Evolutionary conservation across 208 protist genomes (phyloP), one percentile per base, ranked within the genome.

Genomic region (Crithidia mellificae): DNA sequence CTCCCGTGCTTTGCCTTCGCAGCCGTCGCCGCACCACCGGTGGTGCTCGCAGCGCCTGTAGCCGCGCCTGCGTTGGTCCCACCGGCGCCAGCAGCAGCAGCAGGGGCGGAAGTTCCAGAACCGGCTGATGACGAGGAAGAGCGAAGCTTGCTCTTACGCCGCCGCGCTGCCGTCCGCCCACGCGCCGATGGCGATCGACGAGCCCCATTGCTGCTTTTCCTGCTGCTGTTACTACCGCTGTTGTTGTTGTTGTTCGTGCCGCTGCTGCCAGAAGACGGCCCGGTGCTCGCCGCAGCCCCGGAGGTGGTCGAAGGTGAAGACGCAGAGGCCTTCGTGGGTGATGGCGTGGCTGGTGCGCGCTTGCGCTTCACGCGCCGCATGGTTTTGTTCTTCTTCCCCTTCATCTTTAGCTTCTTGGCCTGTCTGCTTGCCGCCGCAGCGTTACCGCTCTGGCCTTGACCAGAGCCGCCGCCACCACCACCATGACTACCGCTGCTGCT

Each of bases 281-380:
- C 36, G 2, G 29, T 41, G 25, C 56, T 19, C 14, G 22, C 22
- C 22, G 32, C 44, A 34, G 19, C 44, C 27, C 47, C 44, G 29
- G 47, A 38, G 32, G 17, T 34, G 19, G 59, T 15, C 7, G 34
- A 38, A 38, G 34, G 34, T 12, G 34, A 38, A 5, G 34, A 38
- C 5, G 59, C 12, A 9, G 59, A 34, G 0, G 47, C 27, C 6
- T 9, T 6, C n/a, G 11, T 15, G 56, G 8, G 41, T 9, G 38
- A n/a, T 8, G 59, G 8, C 25, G 39, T 63, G 3, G 32, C 41
- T 29, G 46, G 15, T 24, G 14, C 14, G 34, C 49, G 63, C 41
- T 66, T 80, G 34, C 50, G 56, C 68, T 80, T 76, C 43, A 50
- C 47, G 29, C 63, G 62, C 15, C 58, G 39, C 20, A 27, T 39